phyloP scores from a whole-genome alignment of 495 filamentous ascomycete genomes.

The Neohortaea acidophila region DNA sequence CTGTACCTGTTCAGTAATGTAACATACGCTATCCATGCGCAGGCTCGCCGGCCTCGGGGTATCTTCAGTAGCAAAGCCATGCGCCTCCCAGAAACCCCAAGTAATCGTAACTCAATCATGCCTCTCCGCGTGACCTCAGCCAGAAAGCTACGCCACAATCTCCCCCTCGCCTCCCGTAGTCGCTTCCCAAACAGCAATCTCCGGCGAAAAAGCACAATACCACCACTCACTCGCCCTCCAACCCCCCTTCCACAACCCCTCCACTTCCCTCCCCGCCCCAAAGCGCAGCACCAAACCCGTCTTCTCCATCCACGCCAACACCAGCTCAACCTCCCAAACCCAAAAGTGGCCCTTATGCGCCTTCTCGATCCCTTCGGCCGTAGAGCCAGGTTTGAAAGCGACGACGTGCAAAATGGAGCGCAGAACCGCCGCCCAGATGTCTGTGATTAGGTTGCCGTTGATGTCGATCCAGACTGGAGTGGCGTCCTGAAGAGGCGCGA shows the following conservation, averaged over 20 bases:
- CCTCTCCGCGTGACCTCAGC: too few relatives aligned
- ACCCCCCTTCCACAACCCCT: conserved; percentile 19
- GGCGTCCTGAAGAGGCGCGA: too few relatives aligned
- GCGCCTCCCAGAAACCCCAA: too few relatives aligned
- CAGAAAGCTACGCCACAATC: too few relatives aligned
- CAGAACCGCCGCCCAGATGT: conserved; percentile 51
- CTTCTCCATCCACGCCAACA: conserved; percentile 49
- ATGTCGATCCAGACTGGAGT: conserved; percentile 74
- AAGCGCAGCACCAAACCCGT: conserved; percentile 31
- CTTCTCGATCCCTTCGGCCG: conserved; percentile 34
- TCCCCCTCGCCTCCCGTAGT: not conserved
- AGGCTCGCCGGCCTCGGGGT: too few relatives aligned
- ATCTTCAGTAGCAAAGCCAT: too few relatives aligned
- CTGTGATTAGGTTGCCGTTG: conserved; percentile 42
- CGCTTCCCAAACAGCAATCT: conserved; percentile 6
- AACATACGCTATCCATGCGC: too few relatives aligned
- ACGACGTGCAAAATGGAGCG: conserved; percentile 43
- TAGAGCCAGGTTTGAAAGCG: conserved; percentile 44
- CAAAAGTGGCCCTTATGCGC: conserved; percentile 47
- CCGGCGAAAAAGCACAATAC: conserved; percentile 37
- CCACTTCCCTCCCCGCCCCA: conserved; percentile 14
- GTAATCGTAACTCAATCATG: too few relatives aligned
- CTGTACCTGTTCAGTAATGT: too few relatives aligned
- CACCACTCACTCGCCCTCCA: conserved; percentile 50
- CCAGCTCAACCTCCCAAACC: conserved; percentile 48